Evolutionary conservation across 257 asterid species (phyloP).

Genomic region (Nicotiana attenuata): DNA sequence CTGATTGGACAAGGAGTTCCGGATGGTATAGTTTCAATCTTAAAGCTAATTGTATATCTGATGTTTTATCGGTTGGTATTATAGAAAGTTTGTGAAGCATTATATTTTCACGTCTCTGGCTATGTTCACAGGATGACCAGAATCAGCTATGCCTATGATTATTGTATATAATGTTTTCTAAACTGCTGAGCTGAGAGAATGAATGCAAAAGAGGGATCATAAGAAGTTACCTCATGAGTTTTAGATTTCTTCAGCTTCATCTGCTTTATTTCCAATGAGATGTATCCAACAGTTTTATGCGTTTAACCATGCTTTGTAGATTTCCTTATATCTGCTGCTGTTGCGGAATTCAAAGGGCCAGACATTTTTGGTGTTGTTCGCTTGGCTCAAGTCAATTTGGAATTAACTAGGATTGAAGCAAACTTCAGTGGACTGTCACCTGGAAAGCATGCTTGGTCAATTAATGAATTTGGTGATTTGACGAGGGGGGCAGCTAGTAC

Average conservation of each 20-base stretch:
- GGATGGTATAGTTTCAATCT: constrained; percentile 44
- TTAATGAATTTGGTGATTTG: constrained; percentile 86
- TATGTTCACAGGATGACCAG: not conserved
- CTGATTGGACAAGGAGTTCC: constrained; percentile 92
- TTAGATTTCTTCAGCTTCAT: not conserved
- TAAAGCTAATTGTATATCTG: not conserved
- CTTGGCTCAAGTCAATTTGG: constrained; percentile 86
- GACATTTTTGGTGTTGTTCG: constrained; percentile 78
- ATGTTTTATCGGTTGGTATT: not conserved
- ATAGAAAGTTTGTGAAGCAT: not conserved
- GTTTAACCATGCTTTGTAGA: constrained; percentile 39
- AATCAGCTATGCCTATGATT: not conserved
- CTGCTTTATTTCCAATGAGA: not conserved
- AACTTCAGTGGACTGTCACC: constrained; percentile 83
- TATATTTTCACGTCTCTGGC: not conserved
- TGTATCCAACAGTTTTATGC: not conserved
- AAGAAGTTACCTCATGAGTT: not conserved
- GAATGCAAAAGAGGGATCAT: not conserved
- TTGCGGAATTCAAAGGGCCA: constrained; percentile 92
- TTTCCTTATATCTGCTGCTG: constrained; percentile 83
- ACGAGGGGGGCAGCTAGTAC: constrained; percentile 89
- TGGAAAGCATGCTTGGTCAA: constrained; percentile 85
- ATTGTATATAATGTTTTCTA: not conserved
- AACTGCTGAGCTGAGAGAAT: not conserved
- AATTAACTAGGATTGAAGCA: constrained; percentile 79